Conservation (phyloP, 495 filamentous ascomycete genomes). For the Lineolata rhizophorae region DNA sequence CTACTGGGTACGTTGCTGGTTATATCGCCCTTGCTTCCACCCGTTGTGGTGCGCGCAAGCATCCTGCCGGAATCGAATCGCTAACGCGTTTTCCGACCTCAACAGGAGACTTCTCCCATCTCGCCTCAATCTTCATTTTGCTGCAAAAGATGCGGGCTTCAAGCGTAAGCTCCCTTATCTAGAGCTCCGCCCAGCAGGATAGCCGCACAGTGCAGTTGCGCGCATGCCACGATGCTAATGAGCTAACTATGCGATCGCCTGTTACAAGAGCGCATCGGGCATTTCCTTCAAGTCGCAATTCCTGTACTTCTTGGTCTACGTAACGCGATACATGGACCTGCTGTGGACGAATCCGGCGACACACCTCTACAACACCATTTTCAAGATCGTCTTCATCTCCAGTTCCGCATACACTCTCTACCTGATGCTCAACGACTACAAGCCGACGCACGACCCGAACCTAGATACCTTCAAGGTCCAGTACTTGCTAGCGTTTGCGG, state of each 20-base stretch:
- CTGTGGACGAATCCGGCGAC: slow-evolving; percentile 56
- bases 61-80: not conserved
- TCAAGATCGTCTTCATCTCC: slow-evolving; percentile 87
- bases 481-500: slow-evolving; percentile 66
- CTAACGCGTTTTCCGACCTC: not conserved
- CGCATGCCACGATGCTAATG: no score
- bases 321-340: slow-evolving; percentile 82
- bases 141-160: slow-evolving; percentile 87
- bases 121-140: slow-evolving; percentile 83
- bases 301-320: slow-evolving; percentile 79
- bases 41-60: not conserved
- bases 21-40: not conserved
- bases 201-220: not conserved
- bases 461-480: slow-evolving; percentile 91
- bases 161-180: slow-evolving; percentile 38
- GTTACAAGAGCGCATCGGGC: slow-evolving; percentile 67
- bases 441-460: slow-evolving; percentile 86
- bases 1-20: slow-evolving; percentile 39
- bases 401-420: slow-evolving; percentile 86
- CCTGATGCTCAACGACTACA: slow-evolving; percentile 89
- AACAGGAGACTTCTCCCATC: slow-evolving; percentile 80
- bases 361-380: slow-evolving; percentile 61
- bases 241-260: no score
- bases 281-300: slow-evolving; percentile 97
- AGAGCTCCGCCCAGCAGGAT: not conserved